Evolutionary conservation across 2,329 filamentous ascomycete species (phyloP), one percentile per base, ranked within the genome.

Genomic region (Nothopassalora personata): DNA sequence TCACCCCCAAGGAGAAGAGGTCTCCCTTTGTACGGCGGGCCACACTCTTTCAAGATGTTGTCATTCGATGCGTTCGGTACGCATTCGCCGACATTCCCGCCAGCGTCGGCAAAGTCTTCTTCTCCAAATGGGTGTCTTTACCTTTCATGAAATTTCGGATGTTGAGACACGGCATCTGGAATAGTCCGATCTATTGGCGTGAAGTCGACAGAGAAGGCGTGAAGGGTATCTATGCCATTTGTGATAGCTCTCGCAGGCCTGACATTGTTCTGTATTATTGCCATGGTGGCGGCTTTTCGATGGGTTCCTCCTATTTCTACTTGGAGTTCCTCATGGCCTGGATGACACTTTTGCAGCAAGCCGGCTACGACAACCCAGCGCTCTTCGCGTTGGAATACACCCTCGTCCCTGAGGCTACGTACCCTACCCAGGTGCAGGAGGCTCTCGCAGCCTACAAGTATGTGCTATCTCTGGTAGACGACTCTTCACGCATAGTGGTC

Each of bases 221-320:
- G 7, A 66, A 79, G 59, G 90, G 90, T 2, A 74, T 93, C 4
- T 93, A 88, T 86, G 83, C 91, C 52, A 81, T 82, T 46, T 75
- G 82, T 48, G 81, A 90, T 66, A 80, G 82, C 15, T 77, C 80
- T 43, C 75, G 79, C 52, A 78, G 82, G 56, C 87, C 89, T 0
- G 90, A 94, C 70, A 77, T 94, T 57, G 85, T 91, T n/a, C 74
- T 95, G 1, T 93, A 91, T 71, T 94, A 94, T 71, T 83, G 84
- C 45, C 90, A 95, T 71, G 90, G 88, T 15, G 91, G 91, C 23
- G 91, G 91, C 0, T 94, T 95, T 71, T 84, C 85, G 6, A 89
- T 95, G 86, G 91, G 90, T 3, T 91, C 88, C 11, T 79, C 82
- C 18, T 89, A 88, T 75, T 95, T 95, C 73, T 95, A 95, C 72